Conservation (phyloP, 2,329 filamentous ascomycete species). For the Pseudocercospora fuligena region DNA sequence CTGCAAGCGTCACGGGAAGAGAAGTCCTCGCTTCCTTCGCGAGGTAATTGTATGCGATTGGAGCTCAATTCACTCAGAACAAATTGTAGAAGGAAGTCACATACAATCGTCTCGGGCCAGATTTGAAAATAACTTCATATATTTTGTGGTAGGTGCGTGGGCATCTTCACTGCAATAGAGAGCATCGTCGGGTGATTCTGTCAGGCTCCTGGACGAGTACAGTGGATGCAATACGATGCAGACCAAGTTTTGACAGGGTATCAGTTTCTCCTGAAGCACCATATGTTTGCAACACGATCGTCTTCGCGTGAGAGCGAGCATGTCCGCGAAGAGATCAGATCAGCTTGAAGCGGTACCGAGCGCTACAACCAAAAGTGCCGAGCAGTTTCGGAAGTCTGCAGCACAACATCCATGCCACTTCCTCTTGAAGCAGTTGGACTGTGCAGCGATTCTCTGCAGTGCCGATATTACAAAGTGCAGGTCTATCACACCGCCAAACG, state of each 20-base stretch:
- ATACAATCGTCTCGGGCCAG: neutral
- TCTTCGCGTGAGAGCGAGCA: neutral
- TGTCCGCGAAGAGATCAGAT: neutral
- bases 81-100: neutral
- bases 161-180: neutral
- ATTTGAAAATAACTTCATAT: neutral
- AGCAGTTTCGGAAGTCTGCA: neutral
- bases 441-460: neutral
- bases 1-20: neutral
- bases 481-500: neutral
- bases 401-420: neutral
- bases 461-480: neutral
- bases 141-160: neutral
- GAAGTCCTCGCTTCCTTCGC: neutral
- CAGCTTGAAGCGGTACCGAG: neutral
- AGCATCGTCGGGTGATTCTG: neutral
- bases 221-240: neutral
- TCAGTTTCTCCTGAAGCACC: neutral
- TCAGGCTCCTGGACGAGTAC: neutral
- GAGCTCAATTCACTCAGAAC: neutral
- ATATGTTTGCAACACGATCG: neutral
- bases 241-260: neutral
- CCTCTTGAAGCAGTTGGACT: neutral
- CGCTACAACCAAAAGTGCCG: neutral
- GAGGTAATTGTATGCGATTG: neutral